Base-by-base conservation (phyloP, 192 early-diverging fungal species). In the Backusella australiensis region DNA sequence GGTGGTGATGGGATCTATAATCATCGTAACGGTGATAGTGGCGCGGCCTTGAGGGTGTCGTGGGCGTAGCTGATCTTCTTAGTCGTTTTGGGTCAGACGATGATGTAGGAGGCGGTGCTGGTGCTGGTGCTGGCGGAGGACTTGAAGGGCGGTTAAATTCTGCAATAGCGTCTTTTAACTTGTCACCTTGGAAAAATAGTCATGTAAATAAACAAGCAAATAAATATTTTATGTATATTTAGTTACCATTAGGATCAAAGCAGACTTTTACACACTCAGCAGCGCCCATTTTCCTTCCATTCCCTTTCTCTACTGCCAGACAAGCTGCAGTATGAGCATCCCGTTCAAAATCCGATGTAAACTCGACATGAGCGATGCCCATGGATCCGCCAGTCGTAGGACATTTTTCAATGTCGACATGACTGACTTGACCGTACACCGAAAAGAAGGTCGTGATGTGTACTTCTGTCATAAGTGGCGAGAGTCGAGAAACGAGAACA, bases 361-460 rank as follows among this genome's bases (percentile, higher is more conserved):
- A 89, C 11, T 82, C 78, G 11, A 88, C 84, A 11, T 77, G 81
- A 32, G 84, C 88, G 34, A 89, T 75, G 29, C 88, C 88, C 29
- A 86, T 77, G 12, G 83, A 85, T 15, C 77, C 75, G 17, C 85
- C 85, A 3, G 86, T 85, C 19, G 82, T 81, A 59, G 86, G 86
- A 38, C 84, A 76, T 69, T 80, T 80, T 72, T 89, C 85, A 67
- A 89, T 82, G 21, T 83, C 69, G n/a, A 86, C 84, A 63, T 78
- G 75, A 35, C 83, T 72, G 32, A 86, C 84, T 59, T 84, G 78
- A 1, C 88, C 88, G 79, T 86, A 89, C 49, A 83, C 75, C 26
- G 85, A 84, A 73, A 89, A 85, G 35, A 82, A 77, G 1, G 83
- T 80, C 2, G 66, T 76, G 12, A 85, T 71, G 46, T 82, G 78